Base-by-base conservation (phyloP, 495 filamentous ascomycete species). In the Aspergillus asperescens region DNA sequence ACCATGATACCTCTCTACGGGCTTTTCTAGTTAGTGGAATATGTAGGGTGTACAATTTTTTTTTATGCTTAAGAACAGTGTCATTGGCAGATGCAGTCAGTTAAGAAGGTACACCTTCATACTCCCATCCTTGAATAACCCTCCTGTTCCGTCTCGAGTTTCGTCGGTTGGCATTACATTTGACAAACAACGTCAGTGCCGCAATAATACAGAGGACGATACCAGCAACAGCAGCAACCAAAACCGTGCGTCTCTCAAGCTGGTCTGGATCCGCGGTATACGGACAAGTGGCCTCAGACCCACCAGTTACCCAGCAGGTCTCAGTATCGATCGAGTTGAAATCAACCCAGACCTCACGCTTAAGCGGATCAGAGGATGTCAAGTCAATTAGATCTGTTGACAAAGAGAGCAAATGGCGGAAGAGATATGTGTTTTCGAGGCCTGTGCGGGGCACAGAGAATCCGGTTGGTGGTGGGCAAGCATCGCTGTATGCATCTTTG, bases 81-180 rank as follows among this genome's bases (percentile, higher is more conserved):
- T n/a, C n/a, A n/a, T n/a, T n/a, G n/a, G n/a, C n/a, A 35, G 9
- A 42, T 28, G 29, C 8, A 27, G 7, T 7, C 3, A 28, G 28
- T 62, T 50, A 77, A n/a, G 72, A 74, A 27, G 82, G 82, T 28
- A 86, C 80, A 16, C 82, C 82, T 57, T 86, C 83, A 66, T 86
- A 86, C 35, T 83, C 79, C 78, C 81, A 83, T 0, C 82, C 81
- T 35, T 77, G 74, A 34, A 74, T 77, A 6, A 69, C 62, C 55
- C 73, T 77, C 62, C 72, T 77, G 45, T 76, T 67, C 39, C 76
- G 70, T 41, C 74, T 70, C 24, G 71, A 75, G 35, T 69, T 76
- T 23, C 77, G 66, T 20, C 82, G 60, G 60, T 84, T 84, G 22
- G 78, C 72, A 44, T 80, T 82, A 55, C 79, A 82, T 57, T 86